Evolutionary conservation across 345 rosid species (phyloP).

Genomic region (Orychophragmus violaceus): DNA sequence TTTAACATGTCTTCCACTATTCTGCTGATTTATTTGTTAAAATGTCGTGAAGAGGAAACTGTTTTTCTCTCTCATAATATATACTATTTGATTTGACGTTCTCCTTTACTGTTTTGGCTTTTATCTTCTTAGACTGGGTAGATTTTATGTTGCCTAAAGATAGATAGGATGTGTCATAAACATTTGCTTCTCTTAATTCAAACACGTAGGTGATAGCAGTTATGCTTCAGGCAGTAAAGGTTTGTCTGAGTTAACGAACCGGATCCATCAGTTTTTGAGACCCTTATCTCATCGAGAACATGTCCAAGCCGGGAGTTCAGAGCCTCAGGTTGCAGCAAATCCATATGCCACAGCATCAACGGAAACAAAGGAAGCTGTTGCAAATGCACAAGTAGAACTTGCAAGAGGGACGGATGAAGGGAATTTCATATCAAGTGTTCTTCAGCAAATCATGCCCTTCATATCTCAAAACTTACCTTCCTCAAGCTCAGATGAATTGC

Average conservation of each 20-base stretch:
- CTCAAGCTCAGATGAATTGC: too few species aligned
- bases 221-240: constrained; percentile 5
- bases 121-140: not conserved
- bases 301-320: constrained; percentile 21
- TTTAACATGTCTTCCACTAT: not conserved
- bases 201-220: constrained; percentile 22
- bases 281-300: too few species aligned
- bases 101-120: not conserved
- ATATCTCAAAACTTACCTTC: too few species aligned
- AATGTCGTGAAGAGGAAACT: not conserved
- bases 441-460: too few species aligned
- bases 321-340: constrained; percentile 24
- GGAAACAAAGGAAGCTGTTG: too few species aligned
- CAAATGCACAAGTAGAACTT: too few species aligned
- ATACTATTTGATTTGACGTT: not conserved
- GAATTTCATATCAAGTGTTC: too few species aligned
- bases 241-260: constrained; percentile 20
- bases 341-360: constrained; percentile 7
- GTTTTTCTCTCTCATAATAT: not conserved
- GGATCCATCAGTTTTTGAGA: too few species aligned
- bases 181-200: not conserved
- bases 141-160: not conserved
- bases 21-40: not conserved
- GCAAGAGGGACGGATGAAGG: too few species aligned
- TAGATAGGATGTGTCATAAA: not conserved